Conservation (phyloP, 2,329 filamentous ascomycete genomes). For the Davidsoniella neocaledoniae region DNA sequence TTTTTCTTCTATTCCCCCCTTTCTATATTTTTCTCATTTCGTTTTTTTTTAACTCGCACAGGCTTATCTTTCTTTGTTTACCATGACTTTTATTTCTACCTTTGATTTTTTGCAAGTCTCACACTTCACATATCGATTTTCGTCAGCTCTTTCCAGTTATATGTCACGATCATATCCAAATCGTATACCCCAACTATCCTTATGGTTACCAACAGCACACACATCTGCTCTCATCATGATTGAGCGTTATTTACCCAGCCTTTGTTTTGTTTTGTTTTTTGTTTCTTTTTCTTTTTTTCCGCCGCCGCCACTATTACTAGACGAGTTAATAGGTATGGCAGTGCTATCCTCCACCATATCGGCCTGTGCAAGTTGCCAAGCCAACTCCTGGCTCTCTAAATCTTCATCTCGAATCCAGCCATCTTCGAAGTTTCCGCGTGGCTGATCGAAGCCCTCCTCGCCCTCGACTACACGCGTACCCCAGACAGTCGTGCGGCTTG, state of each 20-base stretch:
- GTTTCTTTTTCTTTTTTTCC: neutral
- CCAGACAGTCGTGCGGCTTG: slow-evolving; percentile 69
- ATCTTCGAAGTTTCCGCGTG: slow-evolving; percentile 37
- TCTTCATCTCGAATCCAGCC: slow-evolving; percentile 77
- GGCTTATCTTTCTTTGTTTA: slow-evolving; percentile 4
- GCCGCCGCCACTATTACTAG: too few relatives aligned
- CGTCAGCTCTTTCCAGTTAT: neutral
- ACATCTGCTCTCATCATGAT: neutral
- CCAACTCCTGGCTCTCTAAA: slow-evolving; percentile 41
- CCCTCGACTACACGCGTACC: slow-evolving; percentile 57
- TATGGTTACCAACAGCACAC: too few relatives aligned
- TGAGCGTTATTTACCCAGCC: slow-evolving; percentile 3
- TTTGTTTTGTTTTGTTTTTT: slow-evolving; percentile 4
- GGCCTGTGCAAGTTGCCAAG: slow-evolving; percentile 40
- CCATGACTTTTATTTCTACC: neutral
- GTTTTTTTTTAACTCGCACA: neutral
- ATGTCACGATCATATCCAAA: too few relatives aligned
- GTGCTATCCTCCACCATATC: slow-evolving; percentile 20
- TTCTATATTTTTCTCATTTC: neutral
- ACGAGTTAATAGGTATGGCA: too few relatives aligned
- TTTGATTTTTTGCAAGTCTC: neutral
- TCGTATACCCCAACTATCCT: neutral
- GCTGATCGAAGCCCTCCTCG: slow-evolving; percentile 26
- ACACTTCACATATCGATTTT: neutral
- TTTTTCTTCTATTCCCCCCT: neutral